Evolutionary conservation across 352 stramenopile genomes (phyloP).

Genomic region (Phytophthora pistaciae): DNA sequence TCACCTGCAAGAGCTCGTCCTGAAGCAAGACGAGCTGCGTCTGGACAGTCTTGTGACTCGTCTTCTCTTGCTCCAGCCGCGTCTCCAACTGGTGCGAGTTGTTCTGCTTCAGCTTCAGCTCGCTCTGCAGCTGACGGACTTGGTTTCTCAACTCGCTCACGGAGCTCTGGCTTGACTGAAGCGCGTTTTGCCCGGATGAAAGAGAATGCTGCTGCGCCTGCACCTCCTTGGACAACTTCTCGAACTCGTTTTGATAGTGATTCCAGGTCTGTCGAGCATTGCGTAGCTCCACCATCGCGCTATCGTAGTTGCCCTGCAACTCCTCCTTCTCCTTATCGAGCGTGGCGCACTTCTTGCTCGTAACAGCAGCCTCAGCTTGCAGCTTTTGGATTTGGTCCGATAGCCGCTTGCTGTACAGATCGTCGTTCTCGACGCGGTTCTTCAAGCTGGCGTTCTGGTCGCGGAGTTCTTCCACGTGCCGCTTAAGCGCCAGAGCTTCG

Average conservation of each 20-base stretch:
- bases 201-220: slow-evolving; percentile 68
- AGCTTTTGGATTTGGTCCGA: slow-evolving; percentile 60
- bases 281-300: slow-evolving; percentile 55
- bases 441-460: slow-evolving; percentile 72
- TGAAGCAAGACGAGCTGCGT: slow-evolving; percentile 66
- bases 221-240: slow-evolving; percentile 74
- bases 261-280: slow-evolving; percentile 65
- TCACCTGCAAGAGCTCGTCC: slow-evolving; percentile 66
- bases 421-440: slow-evolving; percentile 57
- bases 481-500: slow-evolving; percentile 59
- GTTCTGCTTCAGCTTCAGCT: slow-evolving; percentile 63
- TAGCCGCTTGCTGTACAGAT: slow-evolving; percentile 54
- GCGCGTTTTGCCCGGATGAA: slow-evolving; percentile 59
- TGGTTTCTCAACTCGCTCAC: slow-evolving; percentile 68
- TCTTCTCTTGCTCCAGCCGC: slow-evolving; percentile 74
- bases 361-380: slow-evolving; percentile 46
- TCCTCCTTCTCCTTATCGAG: slow-evolving; percentile 68
- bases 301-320: slow-evolving; percentile 66
- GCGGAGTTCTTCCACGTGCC: slow-evolving; percentile 71
- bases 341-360: slow-evolving; percentile 40
- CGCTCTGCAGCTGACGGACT: slow-evolving; percentile 70
- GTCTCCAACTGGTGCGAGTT: slow-evolving; percentile 66
- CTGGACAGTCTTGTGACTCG: slow-evolving; percentile 59
- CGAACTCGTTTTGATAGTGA: slow-evolving; percentile 82
- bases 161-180: slow-evolving; percentile 65